These are phyloP conservation scores for Coniochaeta pulveracea DNA, from an alignment of 2,329 filamentous ascomycete genomes.

Conservation along the genomic window DNA sequence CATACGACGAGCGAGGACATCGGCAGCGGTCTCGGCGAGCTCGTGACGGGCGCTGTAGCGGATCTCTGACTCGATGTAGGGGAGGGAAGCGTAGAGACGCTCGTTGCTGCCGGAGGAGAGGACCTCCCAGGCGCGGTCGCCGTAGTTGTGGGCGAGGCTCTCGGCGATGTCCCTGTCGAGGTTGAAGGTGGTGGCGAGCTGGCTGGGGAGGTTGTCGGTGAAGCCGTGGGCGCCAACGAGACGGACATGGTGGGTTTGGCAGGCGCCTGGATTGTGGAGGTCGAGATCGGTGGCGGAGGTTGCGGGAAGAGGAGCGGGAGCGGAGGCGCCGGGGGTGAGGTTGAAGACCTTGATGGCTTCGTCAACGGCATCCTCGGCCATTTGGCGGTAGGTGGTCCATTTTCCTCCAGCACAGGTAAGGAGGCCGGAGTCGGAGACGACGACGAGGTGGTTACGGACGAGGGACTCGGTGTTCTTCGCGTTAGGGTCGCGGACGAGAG, in stretches of 20 bases:
- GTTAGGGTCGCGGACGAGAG: constrained; percentile 76
- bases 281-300: constrained; percentile 56
- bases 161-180: constrained; percentile 55
- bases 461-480: constrained; percentile 78
- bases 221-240: constrained; percentile 76
- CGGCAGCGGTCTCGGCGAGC: constrained; percentile 60
- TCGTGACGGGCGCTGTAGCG: constrained; percentile 62
- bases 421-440: constrained; percentile 67
- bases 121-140: constrained; percentile 65
- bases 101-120: constrained; percentile 41
- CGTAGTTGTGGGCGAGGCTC: constrained; percentile 51
- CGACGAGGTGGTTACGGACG: constrained; percentile 76
- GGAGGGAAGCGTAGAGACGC: constrained; percentile 54
- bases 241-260: constrained; percentile 74
- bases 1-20: constrained; percentile 60
- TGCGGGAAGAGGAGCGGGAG: constrained; percentile 40
- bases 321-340: constrained; percentile 43
- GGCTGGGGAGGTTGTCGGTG: constrained; percentile 72
- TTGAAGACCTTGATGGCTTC: constrained; percentile 61
- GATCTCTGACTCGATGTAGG: constrained; percentile 64
- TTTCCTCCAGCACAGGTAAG: constrained; percentile 82
- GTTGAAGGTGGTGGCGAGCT: constrained; percentile 61
- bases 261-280: constrained; percentile 38
- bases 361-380: constrained; percentile 84
- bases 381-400: constrained; percentile 88